Conservation (phyloP, 768 basidiomycete species). For the Scleroderma bovista region DNA sequence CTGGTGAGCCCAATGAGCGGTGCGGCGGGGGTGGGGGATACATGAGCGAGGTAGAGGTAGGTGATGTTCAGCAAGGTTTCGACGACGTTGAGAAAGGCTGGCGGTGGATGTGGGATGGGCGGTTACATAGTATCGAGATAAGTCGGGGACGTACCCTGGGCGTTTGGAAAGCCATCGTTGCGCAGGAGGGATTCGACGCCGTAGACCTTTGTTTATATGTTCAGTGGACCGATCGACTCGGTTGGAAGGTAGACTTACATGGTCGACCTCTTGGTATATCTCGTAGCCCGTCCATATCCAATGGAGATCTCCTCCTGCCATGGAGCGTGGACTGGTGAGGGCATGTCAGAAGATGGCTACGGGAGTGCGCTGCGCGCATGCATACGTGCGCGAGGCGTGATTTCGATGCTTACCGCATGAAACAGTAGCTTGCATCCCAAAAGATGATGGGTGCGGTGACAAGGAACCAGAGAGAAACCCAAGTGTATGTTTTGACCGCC, state of each 20-base stretch:
- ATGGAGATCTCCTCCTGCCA: constrained; percentile 82
- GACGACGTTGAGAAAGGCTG: constrained; percentile 74
- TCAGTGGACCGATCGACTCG: no score
- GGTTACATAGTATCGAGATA: background rate
- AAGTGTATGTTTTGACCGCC: constrained; percentile 47
- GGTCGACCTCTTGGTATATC: constrained; percentile 63
- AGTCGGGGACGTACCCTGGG: constrained; percentile 58
- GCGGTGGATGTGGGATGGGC: background rate
- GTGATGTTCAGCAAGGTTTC: constrained; percentile 70
- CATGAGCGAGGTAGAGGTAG: constrained; percentile 75
- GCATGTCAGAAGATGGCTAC: background rate
- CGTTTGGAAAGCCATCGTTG: constrained; percentile 77
- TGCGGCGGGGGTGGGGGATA: constrained; percentile 55
- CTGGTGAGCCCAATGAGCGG: constrained; percentile 70
- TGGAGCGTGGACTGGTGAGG: constrained; percentile 68
- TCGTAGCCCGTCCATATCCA: constrained; percentile 90
- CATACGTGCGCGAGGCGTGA: no score
- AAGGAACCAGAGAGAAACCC: constrained; percentile 68
- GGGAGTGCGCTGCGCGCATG: no score
- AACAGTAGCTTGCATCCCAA: constrained; percentile 82
- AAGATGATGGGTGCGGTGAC: constrained; percentile 45
- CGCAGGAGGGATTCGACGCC: constrained; percentile 59
- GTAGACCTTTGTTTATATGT: constrained; percentile 48
- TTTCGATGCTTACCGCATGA: constrained; percentile 67
- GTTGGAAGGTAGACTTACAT: constrained; percentile 28